Base-by-base conservation (phyloP, 495 filamentous ascomycete species). In the Neurospora africana region DNA sequence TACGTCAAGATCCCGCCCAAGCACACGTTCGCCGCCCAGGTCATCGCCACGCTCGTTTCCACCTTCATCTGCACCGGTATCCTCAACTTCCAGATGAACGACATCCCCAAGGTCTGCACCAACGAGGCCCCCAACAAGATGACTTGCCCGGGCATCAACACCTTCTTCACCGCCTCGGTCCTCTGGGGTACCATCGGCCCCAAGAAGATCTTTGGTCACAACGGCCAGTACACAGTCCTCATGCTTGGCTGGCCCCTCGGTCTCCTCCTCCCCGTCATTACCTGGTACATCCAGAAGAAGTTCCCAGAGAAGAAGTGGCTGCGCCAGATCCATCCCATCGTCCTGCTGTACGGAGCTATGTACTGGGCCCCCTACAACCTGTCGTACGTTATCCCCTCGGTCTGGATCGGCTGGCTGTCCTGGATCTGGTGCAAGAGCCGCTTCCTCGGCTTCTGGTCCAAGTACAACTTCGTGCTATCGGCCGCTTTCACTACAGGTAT, bases 151-250 rank as follows among this genome's bases (percentile, higher is more conserved):
- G 78, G 77, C 19, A 75, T 81, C 72, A 79, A 81, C 71, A 81
- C 80, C 30, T 82, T 83, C 72, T 82, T 83, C 74, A 80, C 80
- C 2, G 80, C 81, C 9, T 76, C 80, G 1, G 80, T 83, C 2
- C 74, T 83, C 30, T 83, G 81, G 81, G 81, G 81, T 6, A 83
- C 81, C 27, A 79, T 83, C 27, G 81, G 81, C 11, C 81, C 81
- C 17, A 74, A 74, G 69, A 83, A 81, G 73, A 74, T 83, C 17
- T 83, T 80, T 68, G 81, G 80, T n/a, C 27, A 33, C 15, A 74
- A 70, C 4, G 81, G 81, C n/a, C 80, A 80, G 72, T 83, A 83
- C 74, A 78, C 77, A 8, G 75, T 70, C 68, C 72, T 79, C 11
- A 75, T 83, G 65, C 72, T 74, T 0, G 81, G 79, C 43, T 83